These are phyloP conservation scores for Trichoderma sp. DNA, from an alignment of 2,329 filamentous ascomycete species.

Conservation along the genomic window DNA sequence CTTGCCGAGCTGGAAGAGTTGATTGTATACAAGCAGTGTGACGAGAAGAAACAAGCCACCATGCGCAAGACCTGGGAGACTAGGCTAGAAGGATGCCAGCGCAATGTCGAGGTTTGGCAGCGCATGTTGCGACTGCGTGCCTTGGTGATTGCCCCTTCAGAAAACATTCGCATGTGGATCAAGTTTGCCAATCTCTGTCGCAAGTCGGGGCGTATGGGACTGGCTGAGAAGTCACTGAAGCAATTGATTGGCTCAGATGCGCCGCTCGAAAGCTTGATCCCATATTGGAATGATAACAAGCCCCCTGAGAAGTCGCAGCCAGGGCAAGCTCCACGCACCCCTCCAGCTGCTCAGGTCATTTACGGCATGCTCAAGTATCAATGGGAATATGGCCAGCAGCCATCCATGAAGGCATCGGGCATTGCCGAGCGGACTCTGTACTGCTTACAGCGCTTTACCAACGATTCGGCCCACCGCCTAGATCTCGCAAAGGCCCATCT, in stretches of 20 bases:
- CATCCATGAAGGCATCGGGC: conserved; percentile 46
- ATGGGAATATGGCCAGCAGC: conserved; percentile 81
- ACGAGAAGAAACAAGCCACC: conserved; percentile 83
- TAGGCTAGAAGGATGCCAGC: conserved; percentile 89
- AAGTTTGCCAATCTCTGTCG: conserved; percentile 98
- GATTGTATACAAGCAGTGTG: conserved; percentile 95
- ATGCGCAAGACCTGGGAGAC: conserved; percentile 97
- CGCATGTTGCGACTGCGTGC: conserved; percentile 94
- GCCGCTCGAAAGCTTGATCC: conserved; percentile 63
- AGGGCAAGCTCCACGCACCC: conserved; percentile 47
- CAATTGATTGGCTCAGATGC: conserved; percentile 79
- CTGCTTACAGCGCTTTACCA: conserved; percentile 64
- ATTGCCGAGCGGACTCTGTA: conserved; percentile 60
- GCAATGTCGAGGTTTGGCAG: conserved; percentile 98
- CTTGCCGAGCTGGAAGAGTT: conserved; percentile 97
- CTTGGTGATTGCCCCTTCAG: conserved; percentile 85
- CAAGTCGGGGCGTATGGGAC: conserved; percentile 90
- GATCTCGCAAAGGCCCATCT: conserved; percentile 59
- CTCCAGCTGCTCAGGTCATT: conserved; percentile 74
- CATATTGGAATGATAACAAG: conserved; percentile 57
- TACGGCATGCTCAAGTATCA: conserved; percentile 98
- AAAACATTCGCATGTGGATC: conserved; percentile 99
- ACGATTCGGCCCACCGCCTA: conserved; percentile 59
- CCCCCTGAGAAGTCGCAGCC: conserved; percentile 30
- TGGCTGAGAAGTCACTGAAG: conserved; percentile 93